Evolutionary conservation across 2,329 filamentous ascomycete species (phyloP).

Genomic region (Diplodia scrobiculata): DNA sequence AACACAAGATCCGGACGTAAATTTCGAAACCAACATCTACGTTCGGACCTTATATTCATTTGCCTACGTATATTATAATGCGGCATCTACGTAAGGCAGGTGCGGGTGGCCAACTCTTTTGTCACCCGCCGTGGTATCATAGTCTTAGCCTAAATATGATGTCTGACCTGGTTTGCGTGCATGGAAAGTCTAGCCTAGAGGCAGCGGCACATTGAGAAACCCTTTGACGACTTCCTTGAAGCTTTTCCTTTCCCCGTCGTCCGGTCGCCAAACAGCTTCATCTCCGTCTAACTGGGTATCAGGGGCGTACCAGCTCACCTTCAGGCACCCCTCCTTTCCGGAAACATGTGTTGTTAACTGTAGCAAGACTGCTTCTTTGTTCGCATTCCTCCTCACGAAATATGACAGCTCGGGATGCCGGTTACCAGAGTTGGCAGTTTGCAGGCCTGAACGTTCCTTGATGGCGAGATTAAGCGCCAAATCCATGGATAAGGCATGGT

Average conservation of each 20-base stretch:
- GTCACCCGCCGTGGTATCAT: no score
- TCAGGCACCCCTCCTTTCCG: neutral
- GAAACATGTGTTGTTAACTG: neutral
- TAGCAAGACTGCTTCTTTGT: neutral
- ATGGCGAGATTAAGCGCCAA: neutral
- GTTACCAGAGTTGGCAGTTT: neutral
- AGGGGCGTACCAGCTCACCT: neutral
- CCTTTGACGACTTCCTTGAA: neutral
- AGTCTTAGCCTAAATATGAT: neutral
- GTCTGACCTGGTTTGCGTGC: no score
- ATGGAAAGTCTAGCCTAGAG: neutral
- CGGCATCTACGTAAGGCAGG: no score
- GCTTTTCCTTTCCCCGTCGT: conserved; percentile 4
- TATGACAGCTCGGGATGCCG: conserved; percentile 1
- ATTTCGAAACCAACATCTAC: no score
- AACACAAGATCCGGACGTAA: no score
- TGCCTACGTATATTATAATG: no score
- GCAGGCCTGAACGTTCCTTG: neutral
- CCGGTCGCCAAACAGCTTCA: conserved; percentile 3
- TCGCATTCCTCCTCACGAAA: neutral
- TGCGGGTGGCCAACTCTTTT: no score
- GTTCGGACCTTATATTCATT: no score
- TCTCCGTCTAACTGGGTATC: neutral
- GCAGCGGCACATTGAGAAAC: neutral
- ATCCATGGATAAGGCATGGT: conserved; percentile 20